phyloP scores from a whole-genome alignment of 176 grass and related monocot genomes.

The Bolboschoenus planiculmis region DNA sequence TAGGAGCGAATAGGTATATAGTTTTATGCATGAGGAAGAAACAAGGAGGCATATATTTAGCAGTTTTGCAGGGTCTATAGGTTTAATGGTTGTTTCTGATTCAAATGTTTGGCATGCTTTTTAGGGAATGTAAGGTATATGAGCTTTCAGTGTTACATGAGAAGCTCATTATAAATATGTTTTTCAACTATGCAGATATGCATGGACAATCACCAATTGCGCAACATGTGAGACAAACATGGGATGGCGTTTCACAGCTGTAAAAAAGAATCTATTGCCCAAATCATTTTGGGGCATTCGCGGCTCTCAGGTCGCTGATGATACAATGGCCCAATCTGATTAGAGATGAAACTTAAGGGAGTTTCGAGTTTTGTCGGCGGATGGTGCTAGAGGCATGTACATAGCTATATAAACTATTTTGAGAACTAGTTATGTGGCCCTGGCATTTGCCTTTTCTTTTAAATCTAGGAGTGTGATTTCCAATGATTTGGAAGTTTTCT shows the following conservation, averaged over 20 bases:
- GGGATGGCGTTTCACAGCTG: slow-evolving; percentile 68
- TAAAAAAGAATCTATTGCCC: slow-evolving; percentile 51
- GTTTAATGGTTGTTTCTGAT: not conserved
- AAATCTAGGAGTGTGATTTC: not conserved
- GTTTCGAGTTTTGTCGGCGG: not conserved
- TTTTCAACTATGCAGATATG: slow-evolving; percentile 40
- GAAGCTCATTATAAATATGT: not conserved
- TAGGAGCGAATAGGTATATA: not conserved
- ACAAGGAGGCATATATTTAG: not conserved
- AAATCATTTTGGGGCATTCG: slow-evolving; percentile 94
- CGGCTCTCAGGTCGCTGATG: slow-evolving; percentile 51
- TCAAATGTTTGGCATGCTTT: not conserved
- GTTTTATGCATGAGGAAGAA: not conserved
- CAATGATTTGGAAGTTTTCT: not conserved
- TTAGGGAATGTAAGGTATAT: not conserved
- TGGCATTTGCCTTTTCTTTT: not conserved
- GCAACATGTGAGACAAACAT: slow-evolving; percentile 51
- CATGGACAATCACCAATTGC: slow-evolving; percentile 62
- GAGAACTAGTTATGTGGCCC: not conserved
- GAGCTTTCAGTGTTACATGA: not conserved
- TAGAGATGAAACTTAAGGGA: not conserved
- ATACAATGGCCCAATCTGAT: slow-evolving; percentile 18
- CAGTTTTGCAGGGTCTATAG: not conserved
- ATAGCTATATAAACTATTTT: not conserved
- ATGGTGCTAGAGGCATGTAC: not conserved